Evolutionary conservation across 1,284 basidiomycete genomes (phyloP), one percentile per base, ranked within the genome.

Genomic region (Phaffia rhodozyma): DNA sequence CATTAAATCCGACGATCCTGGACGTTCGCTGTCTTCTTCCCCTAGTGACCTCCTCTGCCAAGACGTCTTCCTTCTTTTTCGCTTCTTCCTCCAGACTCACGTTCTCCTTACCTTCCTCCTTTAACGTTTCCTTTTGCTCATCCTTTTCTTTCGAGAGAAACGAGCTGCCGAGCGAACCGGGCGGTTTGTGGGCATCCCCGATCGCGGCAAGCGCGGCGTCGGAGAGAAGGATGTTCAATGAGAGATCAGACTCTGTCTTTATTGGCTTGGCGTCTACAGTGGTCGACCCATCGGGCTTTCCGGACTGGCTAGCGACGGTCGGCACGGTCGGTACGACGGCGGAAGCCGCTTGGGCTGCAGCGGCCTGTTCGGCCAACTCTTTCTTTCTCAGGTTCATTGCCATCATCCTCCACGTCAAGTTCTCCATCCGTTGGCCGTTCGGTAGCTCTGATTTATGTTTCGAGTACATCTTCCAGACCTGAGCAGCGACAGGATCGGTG

Each of bases 381-480:
- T 87, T 86, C 79, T 89, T 92, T 78, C 87, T 86, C 67, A 97
- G 77, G 11, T 87, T 88, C 72, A 98, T 79, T 53, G 92, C 88
- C 93, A 97, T 97, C 89, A 97, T 90, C 67, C 96, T 79, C 54
- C 58, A 60, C 25, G 63, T 60, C 30, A 65, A 54, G 53, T 60
- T 65, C 50, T 65, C 94, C 94, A 97, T 0, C 92, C 96, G 60
- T 97, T 75, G 73, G 96, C 97, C 0, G 73, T 96, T 90, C 49
- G 92, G 91, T 55, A 96, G 77, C 60, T 82, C 83, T 25, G 86
- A 87, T 75, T 91, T 91, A 49, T 88, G 89, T 67, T 88, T 85
- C 49, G 91, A 86, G 73, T 92, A 97, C 82, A 97, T 90, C 77
- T 86, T 91, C 94, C 94, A 97, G 20, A 97, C 88, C 76, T 97